Conservation (phyloP, 345 rosid genomes). For the Trapa bicornis region DNA sequence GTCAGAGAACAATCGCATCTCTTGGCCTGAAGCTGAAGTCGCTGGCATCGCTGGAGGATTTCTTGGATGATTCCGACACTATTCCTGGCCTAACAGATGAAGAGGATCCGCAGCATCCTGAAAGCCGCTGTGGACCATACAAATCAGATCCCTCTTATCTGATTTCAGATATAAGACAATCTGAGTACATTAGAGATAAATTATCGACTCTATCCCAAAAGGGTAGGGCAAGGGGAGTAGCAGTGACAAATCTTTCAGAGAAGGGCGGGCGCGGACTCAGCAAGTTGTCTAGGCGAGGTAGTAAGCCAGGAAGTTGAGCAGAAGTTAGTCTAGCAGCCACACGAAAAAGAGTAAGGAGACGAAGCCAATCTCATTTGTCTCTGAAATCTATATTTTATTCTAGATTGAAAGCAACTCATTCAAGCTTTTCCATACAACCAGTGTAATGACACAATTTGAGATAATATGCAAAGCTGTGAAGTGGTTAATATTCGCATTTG, state of each 20-base stretch:
- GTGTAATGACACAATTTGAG: neutral
- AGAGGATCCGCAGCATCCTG: conserved; percentile 5
- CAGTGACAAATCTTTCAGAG: neutral
- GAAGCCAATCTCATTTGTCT: neutral
- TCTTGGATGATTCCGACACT: conserved; percentile 30
- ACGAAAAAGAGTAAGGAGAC: neutral
- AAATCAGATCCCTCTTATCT: too few relatives aligned
- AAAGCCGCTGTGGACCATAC: conserved; percentile 7
- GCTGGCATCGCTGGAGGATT: conserved; percentile 52
- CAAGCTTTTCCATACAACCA: neutral
- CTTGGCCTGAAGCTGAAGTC: conserved; percentile 50
- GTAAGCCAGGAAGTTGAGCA: neutral
- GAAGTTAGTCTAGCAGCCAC: neutral
- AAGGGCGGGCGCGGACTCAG: neutral
- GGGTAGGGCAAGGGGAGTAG: neutral
- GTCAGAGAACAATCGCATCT: conserved; percentile 79
- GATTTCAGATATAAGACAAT: neutral
- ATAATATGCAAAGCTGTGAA: too few relatives aligned
- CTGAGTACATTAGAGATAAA: neutral
- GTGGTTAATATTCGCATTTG: too few relatives aligned
- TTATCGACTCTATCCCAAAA: neutral
- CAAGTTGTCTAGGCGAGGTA: conserved; percentile 1
- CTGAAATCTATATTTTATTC: neutral
- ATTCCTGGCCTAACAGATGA: conserved; percentile 11
- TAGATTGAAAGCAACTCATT: neutral